phyloP scores from a whole-genome alignment of 345 rosid species.

The Eucalyptus coolabah region DNA sequence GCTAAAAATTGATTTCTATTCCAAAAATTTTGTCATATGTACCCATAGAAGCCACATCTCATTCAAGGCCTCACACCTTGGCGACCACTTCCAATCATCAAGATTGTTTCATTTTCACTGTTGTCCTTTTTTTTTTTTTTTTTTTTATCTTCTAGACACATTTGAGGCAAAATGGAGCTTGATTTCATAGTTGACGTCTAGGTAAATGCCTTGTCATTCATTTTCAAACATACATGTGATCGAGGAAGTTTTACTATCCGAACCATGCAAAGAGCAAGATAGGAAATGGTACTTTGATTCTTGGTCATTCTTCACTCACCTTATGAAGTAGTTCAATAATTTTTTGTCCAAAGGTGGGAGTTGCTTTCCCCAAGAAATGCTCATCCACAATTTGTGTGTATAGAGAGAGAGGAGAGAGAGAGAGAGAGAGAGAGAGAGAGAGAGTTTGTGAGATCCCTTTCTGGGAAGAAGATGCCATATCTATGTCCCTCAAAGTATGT shows the following conservation, averaged over 20 bases:
- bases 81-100: not conserved
- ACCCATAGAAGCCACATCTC: not conserved
- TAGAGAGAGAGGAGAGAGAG: not conserved
- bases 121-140: not conserved
- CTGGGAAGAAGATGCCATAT: not conserved
- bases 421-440: not conserved
- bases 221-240: not conserved
- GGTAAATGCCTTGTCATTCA: not conserved
- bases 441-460: not conserved
- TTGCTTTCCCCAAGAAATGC: slow-evolving; percentile 6
- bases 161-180: not conserved
- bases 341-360: not conserved
- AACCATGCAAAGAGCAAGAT: not conserved
- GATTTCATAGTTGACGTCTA: not conserved
- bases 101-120: not conserved
- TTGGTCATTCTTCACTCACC: not conserved
- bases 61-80: not conserved
- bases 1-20: rapidly evolving
- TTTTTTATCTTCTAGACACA: not conserved
- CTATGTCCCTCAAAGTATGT: not conserved
- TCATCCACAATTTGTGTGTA: not conserved
- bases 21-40: too few species aligned
- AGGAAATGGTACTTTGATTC: not conserved
- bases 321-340: not conserved
- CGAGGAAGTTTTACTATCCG: not conserved